Conservation (phyloP, 164 flowering plant genomes). For the Tinospora cordifolia region DNA sequence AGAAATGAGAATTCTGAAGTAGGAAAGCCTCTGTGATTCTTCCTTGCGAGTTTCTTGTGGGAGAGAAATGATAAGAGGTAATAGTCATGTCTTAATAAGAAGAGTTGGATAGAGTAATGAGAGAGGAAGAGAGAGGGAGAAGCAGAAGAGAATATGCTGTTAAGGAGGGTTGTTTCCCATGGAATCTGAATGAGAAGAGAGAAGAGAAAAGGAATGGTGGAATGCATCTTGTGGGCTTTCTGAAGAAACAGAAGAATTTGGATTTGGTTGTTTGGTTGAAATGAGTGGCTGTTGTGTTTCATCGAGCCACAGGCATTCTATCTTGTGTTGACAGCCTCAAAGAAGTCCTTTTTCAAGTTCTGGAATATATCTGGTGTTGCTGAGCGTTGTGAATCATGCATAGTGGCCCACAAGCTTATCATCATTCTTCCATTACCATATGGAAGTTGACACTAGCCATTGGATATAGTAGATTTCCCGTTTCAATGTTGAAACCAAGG, state of each 20-base stretch:
- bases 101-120: background rate
- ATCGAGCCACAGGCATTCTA: conserved; percentile 1
- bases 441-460: no score
- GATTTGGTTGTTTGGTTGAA: conserved; percentile 25
- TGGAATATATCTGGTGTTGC: no score
- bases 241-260: conserved; percentile 16
- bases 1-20: conserved; percentile 19
- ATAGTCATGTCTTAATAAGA: conserved; percentile 37
- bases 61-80: conserved; percentile 39
- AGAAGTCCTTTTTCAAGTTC: background rate
- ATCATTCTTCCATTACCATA: no score
- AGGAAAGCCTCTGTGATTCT: conserved; percentile 17
- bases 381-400: no score
- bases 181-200: conserved; percentile 22
- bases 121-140: background rate
- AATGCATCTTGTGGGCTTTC: conserved; percentile 14
- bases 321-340: conserved; percentile 2
- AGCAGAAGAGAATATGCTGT: conserved; percentile 16
- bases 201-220: conserved; percentile 13
- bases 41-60: conserved; percentile 32
- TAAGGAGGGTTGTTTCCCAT: conserved; percentile 37
- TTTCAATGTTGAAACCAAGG: no score
- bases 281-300: conserved; percentile 34
- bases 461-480: no score
- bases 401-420: no score